Evolutionary conservation across 2,329 filamentous ascomycete genomes (phyloP), one percentile per base, ranked within the genome.

Genomic region (Incumbomyces delicatus): DNA sequence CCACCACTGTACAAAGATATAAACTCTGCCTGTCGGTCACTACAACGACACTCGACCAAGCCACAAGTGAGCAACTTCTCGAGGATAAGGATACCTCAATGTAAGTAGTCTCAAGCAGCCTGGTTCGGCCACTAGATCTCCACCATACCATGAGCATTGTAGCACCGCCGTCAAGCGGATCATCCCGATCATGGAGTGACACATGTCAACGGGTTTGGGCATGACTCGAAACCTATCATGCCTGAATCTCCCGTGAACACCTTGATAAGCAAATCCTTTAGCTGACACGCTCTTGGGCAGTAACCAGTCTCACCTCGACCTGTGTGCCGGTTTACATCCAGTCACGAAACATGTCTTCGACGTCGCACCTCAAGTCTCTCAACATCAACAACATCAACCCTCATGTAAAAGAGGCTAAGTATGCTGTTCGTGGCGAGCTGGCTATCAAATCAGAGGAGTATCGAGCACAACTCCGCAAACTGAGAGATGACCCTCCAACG

Each of bases 371-470:
- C 50, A 68, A 69, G 41, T 70, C 73, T 49, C 74, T 98, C 58
- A 85, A 76, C 59, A 73, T 85, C 60, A 75, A 87, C 67, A 95
- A 92, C 73, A 94, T 98, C 75, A 98, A 96, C 73, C 86, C 80
- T 41, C 78, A 92, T 65, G 78, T 96, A 56, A 81, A 82, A 63
- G 79, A 81, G 52, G 92, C 92, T 62, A 82, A 95, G 71, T 98
- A 98, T 72, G 92, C 92, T 57, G 92, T 98, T 47, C 87, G 92
- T 59, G 92, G 92, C 62, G 92, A 96, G 69, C 79, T 98, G 54
- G 90, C 92, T 48, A 84, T 94, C 64, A 87, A 86, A 70, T 92
- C 88, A 12, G 92, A 98, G 71, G 78, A 87, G 67, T 95, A 90
- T 71, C 83, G 90, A 50, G 82, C 83, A 45, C 75, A 77, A 60